Base-by-base conservation (phyloP, 768 basidiomycete genomes). In the Tricholoma furcatifolium region DNA sequence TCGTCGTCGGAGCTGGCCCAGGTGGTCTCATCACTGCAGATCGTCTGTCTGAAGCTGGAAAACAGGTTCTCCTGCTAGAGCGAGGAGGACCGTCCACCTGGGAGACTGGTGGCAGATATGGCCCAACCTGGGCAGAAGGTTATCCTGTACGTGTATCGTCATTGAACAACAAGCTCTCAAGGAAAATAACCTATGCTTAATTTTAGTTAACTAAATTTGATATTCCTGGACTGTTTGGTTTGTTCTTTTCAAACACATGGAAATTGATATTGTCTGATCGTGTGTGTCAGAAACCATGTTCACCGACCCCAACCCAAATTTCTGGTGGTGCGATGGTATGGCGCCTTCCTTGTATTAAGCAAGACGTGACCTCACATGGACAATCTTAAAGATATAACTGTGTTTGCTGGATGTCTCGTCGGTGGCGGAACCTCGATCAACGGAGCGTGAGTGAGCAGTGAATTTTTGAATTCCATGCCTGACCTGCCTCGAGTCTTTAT, bases 381-480 rank as follows among this genome's bases (percentile, higher is more conserved):
- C 17, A 14, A 4, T 30, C 24, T n/a, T 41, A 24, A 31, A 77
- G 84, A 85, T 64, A 68, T 83, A 53, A 82, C 72, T 21, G 76
- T 79, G 21, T 86, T 84, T 63, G 84, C 83, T 20, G 84, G 83
- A 30, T 86, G 84, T 63, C 63, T 85, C 30, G 62, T 85, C 17
- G 84, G 84, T 51, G 84, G 84, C 17, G 84, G 83, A 34, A 81
- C 80, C 5, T 74, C 83, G 2, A 73, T 86, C 60, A 85, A 86
- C 63, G 84, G 82, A 66, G 82, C 78, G 81, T 82, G 58, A 62
- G 80, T 69, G 20, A 24, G 6, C 27, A 10, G 34, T 9, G 31
- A 43, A 2, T 10, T 11, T 32, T 32, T 18, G 8, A 6, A 4
- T 42, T 36, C 51, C 3, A 24, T 51, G 6, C n/a, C 35, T 53